Conservation (phyloP, 106 monocot species). For the Allium cepa region DNA sequence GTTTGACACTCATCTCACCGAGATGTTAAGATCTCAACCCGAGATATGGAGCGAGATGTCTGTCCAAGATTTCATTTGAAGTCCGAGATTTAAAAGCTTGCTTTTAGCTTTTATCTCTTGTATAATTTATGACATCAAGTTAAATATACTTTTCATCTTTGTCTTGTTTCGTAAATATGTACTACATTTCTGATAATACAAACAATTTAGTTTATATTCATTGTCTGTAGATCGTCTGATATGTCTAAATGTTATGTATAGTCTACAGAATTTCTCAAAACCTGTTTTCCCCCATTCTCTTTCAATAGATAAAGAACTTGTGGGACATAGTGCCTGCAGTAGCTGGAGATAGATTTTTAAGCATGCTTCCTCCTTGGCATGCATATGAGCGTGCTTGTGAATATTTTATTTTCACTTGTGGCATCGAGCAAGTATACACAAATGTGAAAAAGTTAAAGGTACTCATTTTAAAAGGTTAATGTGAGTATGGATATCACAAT, state of each 20-base stretch:
- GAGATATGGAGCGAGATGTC: too few relatives aligned
- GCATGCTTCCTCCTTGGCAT: constrained; percentile 98
- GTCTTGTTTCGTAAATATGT: background rate
- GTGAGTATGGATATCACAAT: background rate
- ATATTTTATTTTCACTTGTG: constrained; percentile 73
- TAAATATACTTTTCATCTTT: background rate
- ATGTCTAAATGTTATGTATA: background rate
- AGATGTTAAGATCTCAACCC: too few relatives aligned
- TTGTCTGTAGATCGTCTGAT: background rate
- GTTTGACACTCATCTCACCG: too few relatives aligned
- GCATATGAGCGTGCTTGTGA: constrained; percentile 85
- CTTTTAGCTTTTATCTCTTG: background rate
- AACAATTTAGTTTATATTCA: background rate
- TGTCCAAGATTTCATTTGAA: too few relatives aligned
- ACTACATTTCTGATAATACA: background rate
- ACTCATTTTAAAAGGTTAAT: constrained; percentile 5
- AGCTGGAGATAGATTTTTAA: constrained; percentile 78
- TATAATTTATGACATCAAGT: background rate
- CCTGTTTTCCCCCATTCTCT: background rate
- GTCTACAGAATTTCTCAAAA: background rate
- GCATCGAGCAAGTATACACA: constrained; percentile 82
- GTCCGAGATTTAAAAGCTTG: too few relatives aligned
- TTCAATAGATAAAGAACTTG: constrained; percentile 64
- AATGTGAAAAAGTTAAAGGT: constrained; percentile 84
- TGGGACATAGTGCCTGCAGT: constrained; percentile 76